Base-by-base conservation (phyloP, 306 rosid species). In the Fagus sylvatica region DNA sequence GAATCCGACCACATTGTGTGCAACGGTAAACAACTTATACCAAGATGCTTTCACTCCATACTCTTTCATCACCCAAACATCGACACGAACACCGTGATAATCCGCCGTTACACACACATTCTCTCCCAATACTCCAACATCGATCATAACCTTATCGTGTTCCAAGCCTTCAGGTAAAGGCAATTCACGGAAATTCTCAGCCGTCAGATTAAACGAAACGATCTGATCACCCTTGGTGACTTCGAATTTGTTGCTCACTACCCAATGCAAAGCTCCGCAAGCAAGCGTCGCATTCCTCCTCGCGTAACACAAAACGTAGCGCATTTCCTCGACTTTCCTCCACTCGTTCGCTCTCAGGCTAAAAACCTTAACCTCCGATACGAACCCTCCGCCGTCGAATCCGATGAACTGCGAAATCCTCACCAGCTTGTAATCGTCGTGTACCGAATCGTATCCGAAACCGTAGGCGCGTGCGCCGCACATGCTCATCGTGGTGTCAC, bases 1-100 rank as follows among this genome's bases (percentile, higher is more conserved):
- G n/a, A n/a, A 46, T 53, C 72, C 72, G 16, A 71, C 2, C 2
- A 43, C 73, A 7, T 74, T 9, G 13, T 75, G 82, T 42, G 65
- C 40, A 15, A 91, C 73, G 10, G 69, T 82, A 17, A 90, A 68
- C 60, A 88, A 19, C 49, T 79, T 91, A 46, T 71, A 81, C 98
- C 98, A 93, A 2, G 90, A 87, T 51, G 84, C 87, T 53, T 59
- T 57, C 0, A 22, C 77, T 48, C 87, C 91, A 72, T 91, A 91
- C 8, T 88, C 84, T 37, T 48, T 86, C 90, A 93, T 84, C 54
- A 83, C 78, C 97, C 97, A 93, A 49, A 90, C 83, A 56, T 90
- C 98, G 32, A 84, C 49, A 15, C 17, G 80, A 5, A 1, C 5
- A 3, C 71, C 57, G 1, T 75, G 76, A 39, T 80, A 79, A 75